Conservation (phyloP, 192 early-diverging fungal species). For the Phycomyces nitens region DNA sequence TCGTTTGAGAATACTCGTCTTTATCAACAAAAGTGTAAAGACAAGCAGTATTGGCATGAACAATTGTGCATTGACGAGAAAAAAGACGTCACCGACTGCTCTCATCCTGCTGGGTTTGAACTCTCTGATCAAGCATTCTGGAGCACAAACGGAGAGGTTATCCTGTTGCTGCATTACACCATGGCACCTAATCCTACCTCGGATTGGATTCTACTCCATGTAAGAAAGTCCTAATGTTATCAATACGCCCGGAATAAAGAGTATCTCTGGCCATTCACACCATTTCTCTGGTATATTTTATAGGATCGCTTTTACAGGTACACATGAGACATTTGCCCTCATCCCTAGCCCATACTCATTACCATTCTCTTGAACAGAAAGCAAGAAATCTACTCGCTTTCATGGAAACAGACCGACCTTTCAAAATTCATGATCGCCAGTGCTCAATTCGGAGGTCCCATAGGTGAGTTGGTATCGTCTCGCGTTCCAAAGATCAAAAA, state of each 20-base stretch:
- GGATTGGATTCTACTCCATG: constrained; percentile 56
- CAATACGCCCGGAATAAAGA: background rate
- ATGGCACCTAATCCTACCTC: constrained; percentile 58
- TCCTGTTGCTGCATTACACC: background rate
- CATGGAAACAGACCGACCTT: constrained; percentile 88
- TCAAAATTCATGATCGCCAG: constrained; percentile 78
- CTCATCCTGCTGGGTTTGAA: no score
- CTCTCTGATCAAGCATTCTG: no score
- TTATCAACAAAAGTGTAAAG: no score
- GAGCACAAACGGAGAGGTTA: background rate
- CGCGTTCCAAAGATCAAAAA: background rate
- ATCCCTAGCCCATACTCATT: background rate
- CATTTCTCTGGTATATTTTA: background rate
- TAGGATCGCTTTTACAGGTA: constrained; percentile 61
- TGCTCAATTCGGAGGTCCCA: constrained; percentile 90
- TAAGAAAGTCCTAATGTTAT: background rate
- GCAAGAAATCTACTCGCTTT: constrained; percentile 82
- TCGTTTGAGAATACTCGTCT: no score
- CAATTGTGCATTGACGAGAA: no score
- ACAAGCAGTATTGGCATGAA: no score
- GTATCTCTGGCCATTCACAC: background rate
- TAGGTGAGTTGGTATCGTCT: constrained; percentile 52
- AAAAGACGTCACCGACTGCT: no score
- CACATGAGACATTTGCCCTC: background rate
- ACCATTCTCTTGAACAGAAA: constrained; percentile 38